Evolutionary conservation across 2,329 filamentous ascomycete genomes (phyloP).

Genomic region (Microdochium nivale): DNA sequence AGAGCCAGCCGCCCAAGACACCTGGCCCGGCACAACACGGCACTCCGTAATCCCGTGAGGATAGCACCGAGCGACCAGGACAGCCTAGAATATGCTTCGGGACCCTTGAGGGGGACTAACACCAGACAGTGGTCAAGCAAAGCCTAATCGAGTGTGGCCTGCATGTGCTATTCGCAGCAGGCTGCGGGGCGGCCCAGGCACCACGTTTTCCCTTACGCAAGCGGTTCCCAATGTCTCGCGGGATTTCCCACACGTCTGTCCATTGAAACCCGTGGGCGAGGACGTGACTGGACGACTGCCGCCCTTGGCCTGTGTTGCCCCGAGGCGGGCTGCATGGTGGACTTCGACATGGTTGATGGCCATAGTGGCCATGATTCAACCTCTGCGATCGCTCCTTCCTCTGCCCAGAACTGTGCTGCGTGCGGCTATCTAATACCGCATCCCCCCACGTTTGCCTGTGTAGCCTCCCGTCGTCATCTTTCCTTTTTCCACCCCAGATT

Average conservation of each 20-base stretch:
- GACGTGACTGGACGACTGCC: no score
- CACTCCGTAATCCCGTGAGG: no score
- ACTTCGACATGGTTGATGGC: background rate
- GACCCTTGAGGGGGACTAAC: no score
- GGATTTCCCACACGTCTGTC: background rate
- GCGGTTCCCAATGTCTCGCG: background rate
- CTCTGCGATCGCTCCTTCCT: background rate
- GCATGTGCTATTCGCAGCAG: background rate
- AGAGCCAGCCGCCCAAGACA: no score
- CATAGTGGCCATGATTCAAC: background rate
- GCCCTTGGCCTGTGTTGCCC: background rate
- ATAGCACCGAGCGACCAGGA: no score
- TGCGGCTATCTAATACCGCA: background rate
- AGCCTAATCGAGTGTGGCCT: background rate
- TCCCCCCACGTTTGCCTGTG: background rate
- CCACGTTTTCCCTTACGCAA: background rate
- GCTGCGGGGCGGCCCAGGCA: background rate
- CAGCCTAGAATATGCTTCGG: no score
- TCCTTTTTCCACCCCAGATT: background rate
- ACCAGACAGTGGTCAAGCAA: no score
- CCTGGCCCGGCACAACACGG: no score
- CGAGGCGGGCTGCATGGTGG: background rate
- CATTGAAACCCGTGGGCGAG: no score
- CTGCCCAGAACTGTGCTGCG: background rate
- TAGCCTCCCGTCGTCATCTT: background rate